Evolutionary conservation across 169 alveolate genomes (phyloP), one percentile per base, ranked within the genome.

Genomic region (Eimeria nieschulzi): DNA sequence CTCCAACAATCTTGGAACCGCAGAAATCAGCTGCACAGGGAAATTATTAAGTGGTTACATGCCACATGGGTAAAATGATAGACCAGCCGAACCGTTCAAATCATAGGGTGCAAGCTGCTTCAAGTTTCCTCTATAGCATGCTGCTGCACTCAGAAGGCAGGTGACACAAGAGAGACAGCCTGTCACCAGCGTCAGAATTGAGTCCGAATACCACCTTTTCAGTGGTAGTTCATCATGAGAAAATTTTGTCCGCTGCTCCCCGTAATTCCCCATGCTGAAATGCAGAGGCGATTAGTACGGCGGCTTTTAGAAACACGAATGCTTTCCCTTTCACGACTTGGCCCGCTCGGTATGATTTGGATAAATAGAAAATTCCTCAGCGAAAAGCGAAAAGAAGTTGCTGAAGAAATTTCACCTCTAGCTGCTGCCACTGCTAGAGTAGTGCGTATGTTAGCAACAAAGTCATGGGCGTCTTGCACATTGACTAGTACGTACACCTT

Each of bases 91-190:
- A 70, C 92, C 92, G 75, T 68, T 85, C 84, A 85, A 46, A 73
- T 85, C 92, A 26, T 85, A 85, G 3, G 92, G 92, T 7, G 92
- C 83, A 56, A 85, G 79, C 17, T 56, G 78, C 78, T 72, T 63
- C 21, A 83, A 46, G 26, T 61, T 68, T 12, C 92, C 84, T 26
- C 84, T 46, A 21, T 85, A 75, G 76, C 90, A 39, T 23, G 75
- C 92, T 1, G 92, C 79, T 9, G 78, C 78, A 56, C 61, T 85
- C 56, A 85, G n/a, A 13, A 85, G 64, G 39, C 70, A 25, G 25
- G 83, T 72, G 9, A 56, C 19, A 33, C 53, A 61, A 21, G 92
- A 85, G 15, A 85, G 51, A 21, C 63, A 59, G 46, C 73, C 72
- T 9, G 83, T 85, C 7, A 55, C 71, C 5, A 85, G 19, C 8